Percentiles rank a stretch among this genome's conserved stretches.
Evolutionary conservation across 2,329 filamentous ascomycete genomes (phyloP).

Genomic region (Sporothrix luriei): DNA sequence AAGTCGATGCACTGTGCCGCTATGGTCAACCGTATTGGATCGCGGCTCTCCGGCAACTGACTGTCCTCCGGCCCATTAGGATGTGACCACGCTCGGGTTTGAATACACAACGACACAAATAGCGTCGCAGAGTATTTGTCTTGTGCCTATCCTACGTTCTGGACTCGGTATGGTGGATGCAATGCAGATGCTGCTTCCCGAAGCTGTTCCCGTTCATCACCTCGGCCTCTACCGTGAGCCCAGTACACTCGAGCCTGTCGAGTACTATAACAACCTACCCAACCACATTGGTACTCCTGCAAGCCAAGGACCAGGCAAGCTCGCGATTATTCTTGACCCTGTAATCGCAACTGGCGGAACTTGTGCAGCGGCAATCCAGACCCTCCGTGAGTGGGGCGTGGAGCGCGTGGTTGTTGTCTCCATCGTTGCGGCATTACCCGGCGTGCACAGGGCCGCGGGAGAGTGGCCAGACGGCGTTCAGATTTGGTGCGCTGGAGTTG

Average conservation of each 20-base stretch:
- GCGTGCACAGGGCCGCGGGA: constrained; percentile 69
- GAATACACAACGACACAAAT: constrained; percentile 69
- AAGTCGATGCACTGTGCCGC: constrained; percentile 39
- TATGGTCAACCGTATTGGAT: not conserved
- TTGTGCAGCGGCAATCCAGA: constrained; percentile 84
- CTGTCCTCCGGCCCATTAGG: constrained; percentile 52
- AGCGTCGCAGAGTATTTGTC: constrained; percentile 67
- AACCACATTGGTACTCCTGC: constrained; percentile 60
- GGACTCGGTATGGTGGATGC: constrained; percentile 91
- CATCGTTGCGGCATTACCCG: constrained; percentile 71
- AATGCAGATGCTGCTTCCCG: constrained; percentile 78
- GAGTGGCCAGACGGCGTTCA: constrained; percentile 79
- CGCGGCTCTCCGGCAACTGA: not conserved
- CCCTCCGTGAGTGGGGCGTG: constrained; percentile 89
- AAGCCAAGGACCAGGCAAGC: constrained; percentile 46
- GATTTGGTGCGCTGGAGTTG: constrained; percentile 81
- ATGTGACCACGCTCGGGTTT: constrained; percentile 75
- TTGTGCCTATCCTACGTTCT: constrained; percentile 91
- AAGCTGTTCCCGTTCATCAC: constrained; percentile 82
- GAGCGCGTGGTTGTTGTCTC: constrained; percentile 74
- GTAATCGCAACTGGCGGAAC: constrained; percentile 94
- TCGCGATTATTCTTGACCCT: constrained; percentile 87
- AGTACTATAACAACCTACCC: constrained; percentile 97
- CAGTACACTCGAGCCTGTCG: constrained; percentile 81
- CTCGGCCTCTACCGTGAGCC: constrained; percentile 93